phyloP scores from a whole-genome alignment of 345 rosid genomes.

The Rhodamnia rubescens region DNA sequence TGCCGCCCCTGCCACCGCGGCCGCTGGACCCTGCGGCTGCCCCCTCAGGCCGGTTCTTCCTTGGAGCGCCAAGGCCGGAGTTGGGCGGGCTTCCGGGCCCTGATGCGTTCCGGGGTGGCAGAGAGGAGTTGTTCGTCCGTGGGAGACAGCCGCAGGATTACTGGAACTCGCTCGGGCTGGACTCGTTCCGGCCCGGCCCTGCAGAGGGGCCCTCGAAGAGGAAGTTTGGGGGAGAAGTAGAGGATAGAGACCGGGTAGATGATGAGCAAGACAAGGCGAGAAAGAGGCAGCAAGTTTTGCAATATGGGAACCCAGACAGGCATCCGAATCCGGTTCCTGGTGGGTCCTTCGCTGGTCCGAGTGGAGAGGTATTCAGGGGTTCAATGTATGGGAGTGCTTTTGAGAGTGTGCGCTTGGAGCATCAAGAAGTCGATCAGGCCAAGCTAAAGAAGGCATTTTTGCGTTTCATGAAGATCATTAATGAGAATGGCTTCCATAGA shows the following conservation, averaged over 20 bases:
- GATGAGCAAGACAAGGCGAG: constrained; percentile 26
- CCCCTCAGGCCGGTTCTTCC: constrained; percentile 9
- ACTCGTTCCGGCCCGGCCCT: constrained; percentile 5
- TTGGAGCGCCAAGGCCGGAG: constrained; percentile 8
- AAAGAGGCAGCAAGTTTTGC: constrained; percentile 35
- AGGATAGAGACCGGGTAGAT: constrained; percentile 14
- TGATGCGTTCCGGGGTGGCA: not conserved
- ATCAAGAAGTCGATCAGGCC: constrained; percentile 46
- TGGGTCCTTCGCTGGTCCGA: constrained; percentile 15
- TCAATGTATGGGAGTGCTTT: constrained; percentile 44
- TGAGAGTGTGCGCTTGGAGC: constrained; percentile 20
- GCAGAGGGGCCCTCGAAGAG: constrained; percentile 35
- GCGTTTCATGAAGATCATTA: constrained; percentile 47
- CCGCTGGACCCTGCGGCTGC: constrained; percentile 1
- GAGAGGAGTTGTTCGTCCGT: not conserved
- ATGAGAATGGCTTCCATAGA: constrained; percentile 49
- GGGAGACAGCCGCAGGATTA: constrained; percentile 9
- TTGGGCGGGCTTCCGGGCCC: constrained; percentile 14
- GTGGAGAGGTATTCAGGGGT: constrained; percentile 34
- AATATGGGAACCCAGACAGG: constrained; percentile 21
- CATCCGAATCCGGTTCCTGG: constrained; percentile 11
- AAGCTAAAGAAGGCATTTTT: constrained; percentile 61
- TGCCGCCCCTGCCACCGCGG: constrained; percentile 18
- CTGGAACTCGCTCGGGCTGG: constrained; percentile 26
- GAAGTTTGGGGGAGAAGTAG: constrained; percentile 41